Conservation (phyloP, 768 basidiomycete species). For the Leucogyrophana mollusca region DNA sequence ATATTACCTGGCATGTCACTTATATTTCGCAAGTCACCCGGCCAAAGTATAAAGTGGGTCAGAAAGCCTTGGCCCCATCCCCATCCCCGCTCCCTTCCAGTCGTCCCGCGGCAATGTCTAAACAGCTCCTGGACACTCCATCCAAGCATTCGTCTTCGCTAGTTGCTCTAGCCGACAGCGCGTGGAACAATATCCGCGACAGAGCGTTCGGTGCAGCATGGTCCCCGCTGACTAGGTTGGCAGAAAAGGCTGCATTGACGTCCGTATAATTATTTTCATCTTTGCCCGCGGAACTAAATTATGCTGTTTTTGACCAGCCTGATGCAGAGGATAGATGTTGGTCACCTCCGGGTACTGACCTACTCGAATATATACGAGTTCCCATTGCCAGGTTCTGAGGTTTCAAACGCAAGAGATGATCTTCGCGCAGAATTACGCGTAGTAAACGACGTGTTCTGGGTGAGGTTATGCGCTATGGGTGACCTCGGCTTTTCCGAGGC, state of each 20-base stretch:
- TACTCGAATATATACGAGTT: slow-evolving; percentile 44
- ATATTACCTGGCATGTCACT: no score
- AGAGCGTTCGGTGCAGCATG: slow-evolving; percentile 42
- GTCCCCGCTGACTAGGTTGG: slow-evolving; percentile 40
- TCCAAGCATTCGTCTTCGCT: slow-evolving; percentile 46
- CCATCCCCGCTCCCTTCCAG: no score
- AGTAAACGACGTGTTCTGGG: slow-evolving; percentile 54
- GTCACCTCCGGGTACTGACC: slow-evolving; percentile 49
- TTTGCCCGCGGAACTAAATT: slow-evolving; percentile 4
- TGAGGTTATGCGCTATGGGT: slow-evolving; percentile 55
- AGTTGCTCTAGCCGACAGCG: slow-evolving; percentile 37
- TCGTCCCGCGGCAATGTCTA: slow-evolving; percentile 26
- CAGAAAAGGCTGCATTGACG: slow-evolving; percentile 48
- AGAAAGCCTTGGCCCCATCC: no score
- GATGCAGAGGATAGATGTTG: slow-evolving; percentile 45
- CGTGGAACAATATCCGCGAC: slow-evolving; percentile 42
- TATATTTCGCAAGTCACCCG: no score
- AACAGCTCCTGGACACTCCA: slow-evolving; percentile 37
- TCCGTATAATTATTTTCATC: slow-evolving; percentile 23
- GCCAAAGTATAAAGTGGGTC: no score
- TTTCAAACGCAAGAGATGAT: slow-evolving; percentile 10
- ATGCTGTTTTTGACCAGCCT: slow-evolving; percentile 25
- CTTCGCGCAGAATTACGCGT: slow-evolving; percentile 46
- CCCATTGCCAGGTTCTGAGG: slow-evolving; percentile 26
- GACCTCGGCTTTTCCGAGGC: slow-evolving; percentile 77